Evolutionary conservation across 305 asterid species (phyloP).

Genomic region (Andrographis paniculata): DNA sequence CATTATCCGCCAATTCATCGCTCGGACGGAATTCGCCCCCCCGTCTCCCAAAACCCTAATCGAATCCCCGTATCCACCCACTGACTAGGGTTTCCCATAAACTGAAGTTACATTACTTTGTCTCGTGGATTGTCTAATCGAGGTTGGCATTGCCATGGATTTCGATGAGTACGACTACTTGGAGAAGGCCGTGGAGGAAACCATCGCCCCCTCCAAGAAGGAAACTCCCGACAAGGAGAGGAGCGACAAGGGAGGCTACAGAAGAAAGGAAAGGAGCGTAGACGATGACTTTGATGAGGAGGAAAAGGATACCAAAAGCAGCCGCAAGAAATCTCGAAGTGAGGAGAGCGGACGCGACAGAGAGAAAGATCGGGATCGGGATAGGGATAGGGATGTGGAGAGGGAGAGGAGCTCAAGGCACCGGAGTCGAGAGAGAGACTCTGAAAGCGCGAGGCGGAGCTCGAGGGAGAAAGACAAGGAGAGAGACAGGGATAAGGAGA

Average conservation of each 20-base stretch:
- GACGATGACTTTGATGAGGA: slow-evolving; percentile 52
- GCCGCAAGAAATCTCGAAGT: slow-evolving; percentile 71
- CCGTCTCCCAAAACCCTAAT: slow-evolving; percentile 31
- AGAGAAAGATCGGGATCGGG: slow-evolving; percentile 40
- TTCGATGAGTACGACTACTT: slow-evolving; percentile 98
- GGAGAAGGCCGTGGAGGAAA: slow-evolving; percentile 84
- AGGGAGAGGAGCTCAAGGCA: slow-evolving; percentile 43
- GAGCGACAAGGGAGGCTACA: slow-evolving; percentile 64
- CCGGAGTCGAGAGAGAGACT: slow-evolving; percentile 30
- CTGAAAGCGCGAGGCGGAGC: slow-evolving; percentile 47
- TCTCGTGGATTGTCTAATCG: background rate
- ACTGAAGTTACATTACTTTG: background rate
- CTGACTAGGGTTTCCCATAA: slow-evolving; percentile 25
- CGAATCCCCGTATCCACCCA: slow-evolving; percentile 8
- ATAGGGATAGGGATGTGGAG: slow-evolving; percentile 32
- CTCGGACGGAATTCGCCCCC: background rate
- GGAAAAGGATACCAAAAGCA: slow-evolving; percentile 54
- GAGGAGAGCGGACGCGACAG: slow-evolving; percentile 60
- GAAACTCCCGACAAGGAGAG: slow-evolving; percentile 43
- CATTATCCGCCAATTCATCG: too few species aligned
- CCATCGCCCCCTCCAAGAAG: slow-evolving; percentile 52
- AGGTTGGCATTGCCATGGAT: slow-evolving; percentile 38
- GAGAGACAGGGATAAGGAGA: slow-evolving; percentile 57
- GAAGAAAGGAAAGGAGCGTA: slow-evolving; percentile 62
- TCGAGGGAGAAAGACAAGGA: slow-evolving; percentile 58